These are phyloP conservation scores for Termitomyces sp. DNA, from an alignment of 768 basidiomycete genomes.

Conservation along the genomic window DNA sequence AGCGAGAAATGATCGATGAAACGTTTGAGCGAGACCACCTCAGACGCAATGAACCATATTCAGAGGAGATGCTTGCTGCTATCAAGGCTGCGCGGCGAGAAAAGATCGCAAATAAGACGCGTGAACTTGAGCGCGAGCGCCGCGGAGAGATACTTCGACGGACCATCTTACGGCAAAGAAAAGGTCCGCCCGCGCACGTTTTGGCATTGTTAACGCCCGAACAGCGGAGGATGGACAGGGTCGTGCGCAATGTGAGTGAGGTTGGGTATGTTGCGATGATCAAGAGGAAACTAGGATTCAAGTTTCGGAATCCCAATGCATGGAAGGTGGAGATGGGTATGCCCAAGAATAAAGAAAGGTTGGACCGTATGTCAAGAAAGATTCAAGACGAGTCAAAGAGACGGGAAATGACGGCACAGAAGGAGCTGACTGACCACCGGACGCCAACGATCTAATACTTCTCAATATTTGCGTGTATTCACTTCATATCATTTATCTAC, in stretches of 20 bases:
- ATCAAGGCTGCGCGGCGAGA: slow-evolving; percentile 56
- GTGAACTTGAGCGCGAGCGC: slow-evolving; percentile 55
- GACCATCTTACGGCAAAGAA: slow-evolving; percentile 42
- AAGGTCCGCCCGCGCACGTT: slow-evolving; percentile 65
- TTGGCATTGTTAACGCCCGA: slow-evolving; percentile 47
- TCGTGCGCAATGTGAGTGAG: slow-evolving; percentile 52
- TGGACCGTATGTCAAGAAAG: slow-evolving; percentile 21
- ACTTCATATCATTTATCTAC: no score
- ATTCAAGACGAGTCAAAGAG: slow-evolving; percentile 27
- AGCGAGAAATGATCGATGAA: slow-evolving; percentile 25
- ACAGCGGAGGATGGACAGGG: slow-evolving; percentile 43
- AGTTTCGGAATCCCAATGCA: slow-evolving; percentile 36
- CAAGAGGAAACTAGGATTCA: slow-evolving; percentile 55
- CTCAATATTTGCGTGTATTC: no score
- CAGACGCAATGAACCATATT: slow-evolving; percentile 40
- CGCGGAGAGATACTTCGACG: slow-evolving; percentile 55
- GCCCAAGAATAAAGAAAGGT: slow-evolving; percentile 23
- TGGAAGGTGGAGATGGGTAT: slow-evolving; percentile 30
- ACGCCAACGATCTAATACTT: neutral
- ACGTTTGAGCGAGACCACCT: slow-evolving; percentile 35
- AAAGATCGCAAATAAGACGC: slow-evolving; percentile 63
- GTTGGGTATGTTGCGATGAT: slow-evolving; percentile 70
- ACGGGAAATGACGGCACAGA: slow-evolving; percentile 10
- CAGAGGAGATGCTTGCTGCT: slow-evolving; percentile 43
- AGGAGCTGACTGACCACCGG: neutral